Evolutionary conservation across 106 monocot species (phyloP), one percentile per base, ranked within the genome.

Genomic region (Apostasia shenzhenica): DNA sequence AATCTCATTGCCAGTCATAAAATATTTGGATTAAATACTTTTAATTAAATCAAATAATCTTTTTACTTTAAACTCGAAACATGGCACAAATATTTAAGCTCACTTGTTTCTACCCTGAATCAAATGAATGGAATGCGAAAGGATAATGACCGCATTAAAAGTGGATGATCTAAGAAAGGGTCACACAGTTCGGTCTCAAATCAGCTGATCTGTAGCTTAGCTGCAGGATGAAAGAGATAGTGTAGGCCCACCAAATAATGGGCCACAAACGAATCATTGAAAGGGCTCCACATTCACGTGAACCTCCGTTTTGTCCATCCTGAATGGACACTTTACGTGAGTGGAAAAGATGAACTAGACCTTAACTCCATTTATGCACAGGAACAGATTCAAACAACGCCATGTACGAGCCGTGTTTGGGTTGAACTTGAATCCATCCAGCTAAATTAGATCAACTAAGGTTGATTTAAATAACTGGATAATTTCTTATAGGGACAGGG

Each of bases 71-170:
- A 26, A 26, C 26, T 26, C 26, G 26, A 26, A 26, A 26, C 26
- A 26, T 26, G 26, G 26, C 26, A 26, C 26, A 26, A 26, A 26
- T 26, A 26, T 26, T 26, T 26, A 26, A 26, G 26, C 26, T 26
- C 26, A 26, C 26, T 26, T 26, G 26, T 26, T 26, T 26, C 26
- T 26, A 26, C 26, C 26, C 26, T 26, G 26, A 26, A 26, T 26
- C 26, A 26, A 26, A 26, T 26, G 65, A 46, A 49, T 8, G 45
- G 2, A 48, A 37, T 48, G 26, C 14, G 48, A 47, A 14, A 65
- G 4, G 65, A 62, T 48, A 65, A 65, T 12, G 48, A 65, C 65
- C 65, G 37, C 26, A 65, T 65, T 65, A 48, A 65, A 65, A 62
- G 12, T 62, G 62, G 62, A n/a, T 44, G 62, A 62, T 62, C 62